A percentile compares a stretch with the other conserved stretches of the same genome.
phyloP scores from a whole-genome alignment of 208 protist species.

The Leishmania guyanensis region DNA sequence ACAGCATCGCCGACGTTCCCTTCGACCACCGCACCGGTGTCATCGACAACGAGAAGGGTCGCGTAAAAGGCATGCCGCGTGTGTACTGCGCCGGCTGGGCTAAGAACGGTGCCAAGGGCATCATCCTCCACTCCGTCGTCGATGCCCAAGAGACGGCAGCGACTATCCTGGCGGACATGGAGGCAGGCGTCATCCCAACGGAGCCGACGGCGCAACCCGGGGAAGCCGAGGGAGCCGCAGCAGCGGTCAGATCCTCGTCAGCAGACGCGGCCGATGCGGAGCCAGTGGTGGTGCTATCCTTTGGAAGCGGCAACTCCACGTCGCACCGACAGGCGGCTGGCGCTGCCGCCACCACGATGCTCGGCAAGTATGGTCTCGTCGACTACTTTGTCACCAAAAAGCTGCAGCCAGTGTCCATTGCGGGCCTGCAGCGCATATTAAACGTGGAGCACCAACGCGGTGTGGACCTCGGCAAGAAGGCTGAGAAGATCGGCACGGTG shows the following conservation, averaged over 20 bases:
- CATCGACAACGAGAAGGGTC: conserved; percentile 71
- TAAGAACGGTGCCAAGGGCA: conserved; percentile 90
- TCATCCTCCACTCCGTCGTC: conserved; percentile 83
- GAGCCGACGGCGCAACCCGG: conserved; percentile 19
- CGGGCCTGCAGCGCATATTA: conserved; percentile 81
- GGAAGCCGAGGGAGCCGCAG: conserved; percentile 11
- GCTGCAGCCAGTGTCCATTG: conserved; percentile 78
- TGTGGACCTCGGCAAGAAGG: conserved; percentile 80
- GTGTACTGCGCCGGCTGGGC: conserved; percentile 93
- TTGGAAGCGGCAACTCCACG: neutral
- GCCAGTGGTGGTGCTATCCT: neutral
- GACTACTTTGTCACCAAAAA: conserved; percentile 82
- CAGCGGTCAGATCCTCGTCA: neutral
- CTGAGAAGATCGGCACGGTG: conserved; percentile 80
- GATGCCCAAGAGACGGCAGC: conserved; percentile 80
- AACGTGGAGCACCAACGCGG: conserved; percentile 83
- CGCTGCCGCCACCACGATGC: conserved; percentile 38
- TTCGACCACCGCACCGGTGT: conserved; percentile 71
- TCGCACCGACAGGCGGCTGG: neutral
- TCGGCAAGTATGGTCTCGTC: conserved; percentile 86
- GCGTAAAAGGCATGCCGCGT: conserved; percentile 69
- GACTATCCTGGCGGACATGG: conserved; percentile 68
- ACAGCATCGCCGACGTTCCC: conserved; percentile 63
- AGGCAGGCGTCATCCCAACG: conserved; percentile 44
- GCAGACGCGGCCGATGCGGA: neutral